Conservation (phyloP, 148 eudicot genomes). For the Rhododendron mucronatum region DNA sequence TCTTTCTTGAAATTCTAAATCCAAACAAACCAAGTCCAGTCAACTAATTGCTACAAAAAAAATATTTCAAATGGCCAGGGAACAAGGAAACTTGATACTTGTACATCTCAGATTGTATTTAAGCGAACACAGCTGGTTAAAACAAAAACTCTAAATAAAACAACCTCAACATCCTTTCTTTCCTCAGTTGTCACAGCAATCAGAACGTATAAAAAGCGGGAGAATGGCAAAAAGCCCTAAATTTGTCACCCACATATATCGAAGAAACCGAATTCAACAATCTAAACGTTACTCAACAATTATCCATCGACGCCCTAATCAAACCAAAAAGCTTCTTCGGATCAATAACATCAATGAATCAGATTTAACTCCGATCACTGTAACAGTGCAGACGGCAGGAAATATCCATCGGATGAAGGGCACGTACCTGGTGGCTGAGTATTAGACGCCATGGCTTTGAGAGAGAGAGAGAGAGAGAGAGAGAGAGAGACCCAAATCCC, state of each 20-base stretch:
- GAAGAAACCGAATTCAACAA: not conserved
- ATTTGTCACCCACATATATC: not conserved
- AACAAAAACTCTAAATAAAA: not conserved
- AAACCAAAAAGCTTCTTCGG: not conserved
- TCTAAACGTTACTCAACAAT: not conserved
- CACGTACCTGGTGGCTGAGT: constrained; percentile 7
- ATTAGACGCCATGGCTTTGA: constrained; percentile 1
- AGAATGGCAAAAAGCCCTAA: not conserved
- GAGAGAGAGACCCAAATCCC: not conserved
- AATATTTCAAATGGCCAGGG: not conserved
- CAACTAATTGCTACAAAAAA: not conserved
- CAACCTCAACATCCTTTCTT: not conserved
- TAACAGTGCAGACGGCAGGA: not conserved
- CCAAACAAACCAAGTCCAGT: not conserved
- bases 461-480: not conserved
- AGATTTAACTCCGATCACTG: not conserved
- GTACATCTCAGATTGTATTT: not conserved
- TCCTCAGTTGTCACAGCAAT: not conserved
- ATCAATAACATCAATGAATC: not conserved
- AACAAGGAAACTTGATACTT: not conserved
- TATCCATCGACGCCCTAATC: not conserved
- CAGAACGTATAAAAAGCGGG: not conserved
- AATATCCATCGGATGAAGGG: not conserved
- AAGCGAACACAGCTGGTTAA: not conserved
- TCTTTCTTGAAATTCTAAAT: not conserved